phyloP scores from a whole-genome alignment of 495 filamentous ascomycete species.

The Penicillium canariense region DNA sequence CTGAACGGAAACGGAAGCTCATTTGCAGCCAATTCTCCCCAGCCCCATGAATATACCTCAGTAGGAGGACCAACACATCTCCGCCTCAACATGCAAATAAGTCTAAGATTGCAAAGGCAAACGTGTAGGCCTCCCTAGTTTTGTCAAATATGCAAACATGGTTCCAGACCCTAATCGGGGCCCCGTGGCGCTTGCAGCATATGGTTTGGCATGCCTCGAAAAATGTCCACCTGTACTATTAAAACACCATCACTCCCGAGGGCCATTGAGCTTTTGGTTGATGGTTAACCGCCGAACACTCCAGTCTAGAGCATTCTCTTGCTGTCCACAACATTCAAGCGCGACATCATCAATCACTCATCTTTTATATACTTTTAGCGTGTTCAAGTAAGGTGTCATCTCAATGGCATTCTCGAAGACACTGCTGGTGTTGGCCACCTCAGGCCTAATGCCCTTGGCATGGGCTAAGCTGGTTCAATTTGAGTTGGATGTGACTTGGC shows the following conservation, averaged over 20 bases:
- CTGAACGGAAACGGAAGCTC: slow-evolving; percentile 7
- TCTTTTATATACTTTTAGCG: not conserved
- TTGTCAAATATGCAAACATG: slow-evolving; percentile 18
- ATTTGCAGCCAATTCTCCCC: not conserved
- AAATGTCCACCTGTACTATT: not conserved
- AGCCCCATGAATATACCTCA: slow-evolving; percentile 8
- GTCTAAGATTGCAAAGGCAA: not conserved
- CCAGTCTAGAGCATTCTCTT: not conserved
- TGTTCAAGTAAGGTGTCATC: not conserved
- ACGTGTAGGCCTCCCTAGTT: not conserved
- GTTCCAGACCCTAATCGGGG: slow-evolving; percentile 1
- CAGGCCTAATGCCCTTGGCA: slow-evolving; percentile 9
- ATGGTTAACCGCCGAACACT: not conserved
- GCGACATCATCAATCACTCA: not conserved
- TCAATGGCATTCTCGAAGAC: slow-evolving; percentile 13
- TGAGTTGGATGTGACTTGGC: slow-evolving; percentile 39
- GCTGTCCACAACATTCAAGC: not conserved
- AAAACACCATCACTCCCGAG: not conserved
- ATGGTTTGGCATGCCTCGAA: slow-evolving; percentile 1
- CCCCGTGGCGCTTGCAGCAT: not conserved
- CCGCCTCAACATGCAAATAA: slow-evolving; percentile 2
- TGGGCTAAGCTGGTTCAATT: slow-evolving; percentile 28
- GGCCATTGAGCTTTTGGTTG: not conserved
- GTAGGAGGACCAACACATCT: not conserved
- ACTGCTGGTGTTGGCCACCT: slow-evolving; percentile 9